Base-by-base conservation (phyloP, 768 basidiomycete genomes). In the Suillus ampliporus region DNA sequence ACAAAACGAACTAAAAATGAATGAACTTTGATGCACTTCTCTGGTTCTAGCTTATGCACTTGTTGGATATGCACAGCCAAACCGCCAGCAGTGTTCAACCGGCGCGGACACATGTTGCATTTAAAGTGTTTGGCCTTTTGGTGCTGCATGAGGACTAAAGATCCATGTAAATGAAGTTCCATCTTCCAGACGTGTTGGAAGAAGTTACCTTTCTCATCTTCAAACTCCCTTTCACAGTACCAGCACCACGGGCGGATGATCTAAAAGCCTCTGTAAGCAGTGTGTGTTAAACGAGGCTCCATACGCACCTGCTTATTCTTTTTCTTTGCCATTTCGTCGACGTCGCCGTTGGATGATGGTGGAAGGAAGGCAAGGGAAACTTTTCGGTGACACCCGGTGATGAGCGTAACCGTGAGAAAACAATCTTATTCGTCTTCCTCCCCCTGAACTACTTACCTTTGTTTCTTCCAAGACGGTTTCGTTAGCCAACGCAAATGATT, bases 41-140 rank as follows among this genome's bases (percentile, higher is more conserved):
- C 97, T 0, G 96, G 92, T 71, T 97, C 96, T n/a, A 97, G 88
- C 75, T 99, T 99, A 78, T 99, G 97, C 0, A 99, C 97, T 74
- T 99, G 97, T 73, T 99, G 96, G 58, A 97, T 93, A 73, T 99
- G 97, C 4, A 99, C 97, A 8, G 95, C 96, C 34, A 99, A 81
- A 75, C 97, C 97, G 68, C 97, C 97, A 4, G 97, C 97, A 3
- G 97, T 98, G 72, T 99, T 99, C 65, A 99, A 80, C 67, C 95
- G 87, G 64, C 97, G 84, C 21, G 97, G 97, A 74, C 97, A 99
- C 84, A 97, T 88, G 64, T 89, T 88, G 71, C 97, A 99, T 76
- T 97, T 97, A 84, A 99, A 99, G 74, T 99, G 97, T 77, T 99
- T 99, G 14, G 97, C 97, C 79, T 99, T 99, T 74, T 99, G 97